These are phyloP conservation scores for Ceratobasidium sp. DNA, from an alignment of 1,284 basidiomycete genomes.

Conservation along the genomic window DNA sequence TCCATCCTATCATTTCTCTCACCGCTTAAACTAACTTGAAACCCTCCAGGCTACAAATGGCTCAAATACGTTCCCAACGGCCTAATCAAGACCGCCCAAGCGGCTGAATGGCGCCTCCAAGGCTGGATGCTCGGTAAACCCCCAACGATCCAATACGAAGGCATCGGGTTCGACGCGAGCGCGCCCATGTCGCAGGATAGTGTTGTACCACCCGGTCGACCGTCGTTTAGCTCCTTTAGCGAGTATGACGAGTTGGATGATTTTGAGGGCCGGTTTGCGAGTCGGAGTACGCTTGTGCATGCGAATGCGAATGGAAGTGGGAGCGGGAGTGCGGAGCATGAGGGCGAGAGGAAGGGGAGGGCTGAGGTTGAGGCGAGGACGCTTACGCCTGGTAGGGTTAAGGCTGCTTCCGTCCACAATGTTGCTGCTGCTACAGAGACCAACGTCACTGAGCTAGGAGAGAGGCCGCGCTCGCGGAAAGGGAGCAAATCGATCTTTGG, in stretches of 20 bases:
- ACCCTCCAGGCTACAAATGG: conserved; percentile 88
- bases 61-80: conserved; percentile 95
- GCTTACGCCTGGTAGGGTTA: background rate
- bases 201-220: conserved; percentile 12
- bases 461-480: conserved; percentile 10
- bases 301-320: conserved; percentile 1
- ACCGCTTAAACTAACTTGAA: conserved; percentile 47
- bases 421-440: background rate
- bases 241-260: conserved; percentile 87
- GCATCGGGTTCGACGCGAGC: conserved; percentile 77
- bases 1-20: conserved; percentile 18
- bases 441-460: background rate
- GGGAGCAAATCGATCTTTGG: conserved; percentile 42
- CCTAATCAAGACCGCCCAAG: conserved; percentile 93
- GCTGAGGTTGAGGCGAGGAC: background rate
- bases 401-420: background rate
- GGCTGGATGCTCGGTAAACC: conserved; percentile 97
- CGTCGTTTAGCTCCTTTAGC: conserved; percentile 64
- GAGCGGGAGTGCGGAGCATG: conserved; percentile 52
- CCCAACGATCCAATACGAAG: conserved; percentile 82
- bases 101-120: conserved; percentile 96
- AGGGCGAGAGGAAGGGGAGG: conserved; percentile 53
- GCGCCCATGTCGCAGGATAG: conserved; percentile 50
- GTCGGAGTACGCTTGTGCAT: conserved; percentile 74
- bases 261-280: conserved; percentile 86